Percentiles rank a stretch among this genome's conserved stretches.
These are phyloP conservation scores for Megacollybia platyphylla DNA, from an alignment of 1,284 basidiomycete genomes.

Conservation along the genomic window DNA sequence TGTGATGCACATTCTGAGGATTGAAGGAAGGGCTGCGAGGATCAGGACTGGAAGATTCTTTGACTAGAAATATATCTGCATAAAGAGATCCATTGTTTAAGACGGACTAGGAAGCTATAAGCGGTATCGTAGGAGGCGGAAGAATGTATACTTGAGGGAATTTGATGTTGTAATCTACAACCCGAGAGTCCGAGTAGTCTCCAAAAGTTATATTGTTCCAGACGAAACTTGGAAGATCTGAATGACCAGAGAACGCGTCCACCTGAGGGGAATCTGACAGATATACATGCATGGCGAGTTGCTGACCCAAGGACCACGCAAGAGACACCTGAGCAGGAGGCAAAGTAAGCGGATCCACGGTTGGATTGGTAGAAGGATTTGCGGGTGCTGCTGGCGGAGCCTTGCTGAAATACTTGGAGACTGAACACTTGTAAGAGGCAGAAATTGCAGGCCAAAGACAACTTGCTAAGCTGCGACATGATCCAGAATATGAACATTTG, in stretches of 20 bases:
- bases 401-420: constrained; percentile 29
- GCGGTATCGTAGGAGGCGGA: neutral
- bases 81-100: constrained; percentile 72
- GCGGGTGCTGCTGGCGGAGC: constrained; percentile 15
- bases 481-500: constrained; percentile 56
- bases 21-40: constrained; percentile 42
- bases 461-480: constrained; percentile 49
- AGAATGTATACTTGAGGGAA: constrained; percentile 42
- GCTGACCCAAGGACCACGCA: constrained; percentile 47
- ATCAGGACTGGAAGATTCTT: constrained; percentile 51
- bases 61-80: constrained; percentile 78
- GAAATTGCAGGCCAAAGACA: constrained; percentile 2
- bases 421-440: constrained; percentile 14
- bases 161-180: constrained; percentile 52
- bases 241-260: constrained; percentile 43
- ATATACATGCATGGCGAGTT: constrained; percentile 64
- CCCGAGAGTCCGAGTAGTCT: constrained; percentile 61
- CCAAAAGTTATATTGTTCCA: constrained; percentile 83
- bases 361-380: constrained; percentile 12
- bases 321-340: constrained; percentile 39
- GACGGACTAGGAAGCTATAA: constrained; percentile 39
- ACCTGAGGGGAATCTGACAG: constrained; percentile 53
- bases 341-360: constrained; percentile 28
- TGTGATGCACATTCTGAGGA: constrained; percentile 51
- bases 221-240: constrained; percentile 48